Percentiles rank a stretch among this genome's conserved stretches.
phyloP scores from a whole-genome alignment of 83 land plant genomes.

The Diphasiastrum complanatum region DNA sequence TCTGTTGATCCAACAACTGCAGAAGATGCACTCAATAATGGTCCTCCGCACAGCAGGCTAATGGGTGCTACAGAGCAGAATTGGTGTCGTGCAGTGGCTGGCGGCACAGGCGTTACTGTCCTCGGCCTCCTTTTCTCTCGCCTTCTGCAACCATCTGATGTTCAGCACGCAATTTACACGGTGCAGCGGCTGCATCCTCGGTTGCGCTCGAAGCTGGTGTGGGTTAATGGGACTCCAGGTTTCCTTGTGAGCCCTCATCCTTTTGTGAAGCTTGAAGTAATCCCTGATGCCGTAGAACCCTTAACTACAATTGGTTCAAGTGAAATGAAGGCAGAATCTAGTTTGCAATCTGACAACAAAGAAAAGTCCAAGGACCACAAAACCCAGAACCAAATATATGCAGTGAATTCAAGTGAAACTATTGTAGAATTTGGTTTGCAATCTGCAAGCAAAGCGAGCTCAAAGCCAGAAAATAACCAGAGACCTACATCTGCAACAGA shows the following conservation, averaged over 20 bases:
- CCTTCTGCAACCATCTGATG: not conserved
- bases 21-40: too few species aligned
- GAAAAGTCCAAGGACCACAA: not conserved
- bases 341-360: too few species aligned
- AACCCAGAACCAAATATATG: not conserved
- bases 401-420: not conserved
- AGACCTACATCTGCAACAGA: too few species aligned
- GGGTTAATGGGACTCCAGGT: constrained; percentile 30
- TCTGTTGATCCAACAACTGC: too few species aligned
- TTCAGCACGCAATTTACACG: constrained; percentile 22
- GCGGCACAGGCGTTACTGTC: constrained; percentile 35
- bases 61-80: constrained; percentile 35
- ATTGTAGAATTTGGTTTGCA: too few species aligned
- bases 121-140: constrained; percentile 25
- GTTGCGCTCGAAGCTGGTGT: constrained; percentile 30
- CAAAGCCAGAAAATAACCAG: too few species aligned
- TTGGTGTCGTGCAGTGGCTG: constrained; percentile 37
- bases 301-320: not conserved
- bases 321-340: not conserved
- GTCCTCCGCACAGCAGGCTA: constrained; percentile 12
- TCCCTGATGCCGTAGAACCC: not conserved
- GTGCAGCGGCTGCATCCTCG: constrained; percentile 29
- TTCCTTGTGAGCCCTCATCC: constrained; percentile 23
- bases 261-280: constrained; percentile 18
- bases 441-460: too few species aligned